These are phyloP conservation scores for Saccharomycopsis amapae DNA, from an alignment of 805 yeast species.

Conservation along the genomic window DNA sequence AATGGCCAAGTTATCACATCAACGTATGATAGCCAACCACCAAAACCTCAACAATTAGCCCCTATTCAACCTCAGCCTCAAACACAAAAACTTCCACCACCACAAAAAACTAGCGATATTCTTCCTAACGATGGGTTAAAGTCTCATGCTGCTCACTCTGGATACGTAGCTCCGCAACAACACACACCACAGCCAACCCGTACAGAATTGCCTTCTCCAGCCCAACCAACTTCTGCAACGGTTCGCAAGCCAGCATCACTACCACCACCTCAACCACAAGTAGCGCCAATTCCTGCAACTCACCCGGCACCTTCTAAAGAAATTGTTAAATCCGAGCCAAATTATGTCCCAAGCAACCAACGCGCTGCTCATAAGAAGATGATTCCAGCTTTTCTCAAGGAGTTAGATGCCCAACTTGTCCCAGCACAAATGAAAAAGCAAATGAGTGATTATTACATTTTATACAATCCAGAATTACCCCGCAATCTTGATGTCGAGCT, in stretches of 20 bases:
- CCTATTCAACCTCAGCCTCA: slow-evolving; percentile 6
- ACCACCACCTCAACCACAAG: too few relatives aligned
- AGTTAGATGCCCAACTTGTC: slow-evolving; percentile 71
- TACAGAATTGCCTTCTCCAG: not conserved
- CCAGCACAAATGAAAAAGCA: slow-evolving; percentile 74
- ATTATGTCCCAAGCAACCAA: slow-evolving; percentile 31
- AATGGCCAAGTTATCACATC: not conserved
- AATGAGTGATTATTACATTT: slow-evolving; percentile 75
- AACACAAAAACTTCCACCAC: not conserved
- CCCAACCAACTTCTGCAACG: not conserved
- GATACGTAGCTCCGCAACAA: not conserved
- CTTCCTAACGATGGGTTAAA: too few relatives aligned
- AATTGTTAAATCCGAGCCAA: not conserved
- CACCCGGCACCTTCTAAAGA: slow-evolving; percentile 2
- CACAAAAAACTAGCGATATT: not conserved
- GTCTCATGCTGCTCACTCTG: too few relatives aligned
- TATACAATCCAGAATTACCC: slow-evolving; percentile 84
- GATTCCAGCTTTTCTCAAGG: slow-evolving; percentile 65
- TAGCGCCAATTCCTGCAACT: slow-evolving; percentile 1
- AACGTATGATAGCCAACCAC: not conserved
- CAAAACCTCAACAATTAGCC: not conserved
- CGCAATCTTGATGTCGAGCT: slow-evolving; percentile 75
- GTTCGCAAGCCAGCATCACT: not conserved
- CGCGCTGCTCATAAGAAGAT: slow-evolving; percentile 25
- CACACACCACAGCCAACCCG: not conserved